Percentiles rank a stretch among this genome's conserved stretches.
Evolutionary conservation across 148 eudicot genomes (phyloP).

Genomic region (Pouteria glomerata): DNA sequence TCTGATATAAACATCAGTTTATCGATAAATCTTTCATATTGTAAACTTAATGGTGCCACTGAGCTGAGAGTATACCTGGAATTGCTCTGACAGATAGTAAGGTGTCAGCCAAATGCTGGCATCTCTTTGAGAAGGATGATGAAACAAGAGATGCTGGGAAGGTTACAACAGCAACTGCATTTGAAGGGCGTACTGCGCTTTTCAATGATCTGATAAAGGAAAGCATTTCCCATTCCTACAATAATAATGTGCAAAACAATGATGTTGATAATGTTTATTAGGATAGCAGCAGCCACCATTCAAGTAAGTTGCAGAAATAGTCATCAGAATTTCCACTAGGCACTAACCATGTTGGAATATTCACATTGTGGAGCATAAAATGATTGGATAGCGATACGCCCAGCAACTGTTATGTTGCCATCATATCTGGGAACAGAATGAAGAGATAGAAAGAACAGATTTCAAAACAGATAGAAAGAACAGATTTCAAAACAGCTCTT

Average conservation of each 20-base stretch:
- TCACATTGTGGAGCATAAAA: conserved; percentile 90
- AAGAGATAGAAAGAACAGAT: conserved; percentile 2
- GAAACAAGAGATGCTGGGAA: conserved; percentile 78
- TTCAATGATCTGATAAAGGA: conserved; percentile 78
- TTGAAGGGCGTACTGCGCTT: conserved; percentile 62
- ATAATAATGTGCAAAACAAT: neutral
- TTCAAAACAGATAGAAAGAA: conserved; percentile 3
- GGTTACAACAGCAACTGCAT: conserved; percentile 76
- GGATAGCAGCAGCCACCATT: neutral
- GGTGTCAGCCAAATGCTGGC: conserved; percentile 97
- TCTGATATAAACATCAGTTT: conserved; percentile 34
- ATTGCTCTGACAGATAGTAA: conserved; percentile 85
- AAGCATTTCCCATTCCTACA: conserved; percentile 92
- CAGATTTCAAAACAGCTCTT: neutral
- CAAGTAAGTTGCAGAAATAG: neutral
- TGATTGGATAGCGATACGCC: conserved; percentile 88
- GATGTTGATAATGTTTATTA: neutral
- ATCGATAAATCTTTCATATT: conserved; percentile 6
- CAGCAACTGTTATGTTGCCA: conserved; percentile 39
- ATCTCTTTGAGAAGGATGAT: conserved; percentile 67
- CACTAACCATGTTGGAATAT: conserved; percentile 60
- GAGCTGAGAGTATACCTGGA: conserved; percentile 46
- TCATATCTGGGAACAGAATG: conserved; percentile 32
- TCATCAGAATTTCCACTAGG: neutral
- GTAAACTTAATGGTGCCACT: neutral